A percentile compares a stretch with the other conserved stretches of the same genome.
phyloP scores from a whole-genome alignment of 805 yeast species.

The Metahyphopichia silvanorum region DNA sequence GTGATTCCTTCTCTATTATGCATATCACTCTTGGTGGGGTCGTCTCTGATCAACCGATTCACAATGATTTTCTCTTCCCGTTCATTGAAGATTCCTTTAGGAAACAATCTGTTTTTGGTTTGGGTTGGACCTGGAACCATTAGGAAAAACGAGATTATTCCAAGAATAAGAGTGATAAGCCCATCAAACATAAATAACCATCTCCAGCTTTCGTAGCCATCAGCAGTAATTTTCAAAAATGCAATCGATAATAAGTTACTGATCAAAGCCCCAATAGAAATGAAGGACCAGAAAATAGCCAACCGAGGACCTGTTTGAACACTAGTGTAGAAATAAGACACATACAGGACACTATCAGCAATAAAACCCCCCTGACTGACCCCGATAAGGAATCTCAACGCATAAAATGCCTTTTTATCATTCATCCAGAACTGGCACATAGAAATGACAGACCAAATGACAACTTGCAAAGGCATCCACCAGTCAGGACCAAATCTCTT shows the following conservation, averaged over 20 bases:
- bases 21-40: conserved; percentile 30
- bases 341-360: conserved; percentile 39
- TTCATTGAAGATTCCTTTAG: conserved; percentile 38
- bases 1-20: conserved; percentile 47
- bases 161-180: conserved; percentile 26
- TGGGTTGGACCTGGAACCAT: conserved; percentile 53
- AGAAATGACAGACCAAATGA: conserved; percentile 13
- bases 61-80: conserved; percentile 27
- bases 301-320: conserved; percentile 33
- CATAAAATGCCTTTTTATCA: conserved; percentile 40
- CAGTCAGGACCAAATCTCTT: conserved; percentile 8
- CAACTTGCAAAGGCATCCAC: conserved; percentile 13
- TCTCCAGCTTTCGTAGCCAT: conserved; percentile 35
- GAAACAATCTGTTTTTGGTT: conserved; percentile 44
- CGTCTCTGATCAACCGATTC: conserved; percentile 26
- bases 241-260: conserved; percentile 38
- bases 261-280: conserved; percentile 33
- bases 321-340: conserved; percentile 37
- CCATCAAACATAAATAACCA: conserved; percentile 35
- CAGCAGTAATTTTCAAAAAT: conserved; percentile 32
- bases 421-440: conserved; percentile 25
- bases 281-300: conserved; percentile 34
- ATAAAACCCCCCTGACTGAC: conserved; percentile 45
- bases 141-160: conserved; percentile 29
- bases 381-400: conserved; percentile 47